Evolutionary conservation across 176 grass and related monocot genomes (phyloP), one percentile per base, ranked within the genome.

Genomic region (Cenchrus purpureus): DNA sequence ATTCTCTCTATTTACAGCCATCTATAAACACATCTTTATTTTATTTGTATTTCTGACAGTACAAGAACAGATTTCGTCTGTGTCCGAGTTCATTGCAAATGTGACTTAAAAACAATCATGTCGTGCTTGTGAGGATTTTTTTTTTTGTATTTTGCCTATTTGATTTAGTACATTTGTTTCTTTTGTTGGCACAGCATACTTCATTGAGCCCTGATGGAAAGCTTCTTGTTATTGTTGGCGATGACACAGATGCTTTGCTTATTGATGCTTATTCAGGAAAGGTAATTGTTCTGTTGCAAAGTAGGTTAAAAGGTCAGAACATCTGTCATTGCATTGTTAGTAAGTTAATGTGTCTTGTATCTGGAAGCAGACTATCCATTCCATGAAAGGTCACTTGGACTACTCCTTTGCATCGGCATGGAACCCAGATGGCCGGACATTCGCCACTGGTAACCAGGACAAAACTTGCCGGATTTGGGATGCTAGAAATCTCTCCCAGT

Each of bases 381-480:
- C 85, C 48, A 70, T 97, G 76, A 83, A 91, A 80, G 92, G 95
- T 17, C 95, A 97, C 52, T 6, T 92, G 57, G 95, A 97, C 74
- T 97, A 86, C 85, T 94, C 95, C 43, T 97, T 94, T 65, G 92
- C 95, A 57, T 94, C 95, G 0, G 92, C 95, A 32, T 97, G 95
- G 95, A 84, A 86, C 76, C 95, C 92, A 17, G 89, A 94, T 81
- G 95, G 95, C 6, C 57, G 6, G 44, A 92, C 89, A 68, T 94
- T 97, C 25, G 92, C 92, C 5, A 97, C 95, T 32, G 95, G 95
- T 61, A 94, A 97, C 73, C 95, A 97, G 88, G 92, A 97, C 68
- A 97, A 89, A 76, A 97, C 95, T 66, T 97, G 95, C 61, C 82
- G 95, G 40, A 42, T 97, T 57, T 97, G 95, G 95, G 95, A 97